phyloP scores from a whole-genome alignment of 495 filamentous ascomycete genomes.

The Neurospora tetraspora region DNA sequence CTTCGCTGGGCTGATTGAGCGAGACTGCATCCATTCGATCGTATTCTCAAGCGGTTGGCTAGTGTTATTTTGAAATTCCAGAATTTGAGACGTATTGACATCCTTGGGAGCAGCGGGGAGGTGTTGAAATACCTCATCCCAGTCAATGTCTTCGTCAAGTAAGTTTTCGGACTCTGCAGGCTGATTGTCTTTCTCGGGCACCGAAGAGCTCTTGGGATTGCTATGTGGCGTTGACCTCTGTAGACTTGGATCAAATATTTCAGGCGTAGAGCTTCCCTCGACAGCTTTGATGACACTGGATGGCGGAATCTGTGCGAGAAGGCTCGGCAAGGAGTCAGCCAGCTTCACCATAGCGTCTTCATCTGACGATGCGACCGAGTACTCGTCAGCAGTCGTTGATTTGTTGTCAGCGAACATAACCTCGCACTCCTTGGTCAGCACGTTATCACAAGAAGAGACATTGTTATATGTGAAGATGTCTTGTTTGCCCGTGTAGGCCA shows the following conservation, averaged over 20 bases:
- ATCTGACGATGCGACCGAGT: constrained; percentile 1
- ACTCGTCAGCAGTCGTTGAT: neutral
- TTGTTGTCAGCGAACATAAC: neutral
- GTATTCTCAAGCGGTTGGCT: no score
- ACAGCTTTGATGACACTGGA: constrained; percentile 7
- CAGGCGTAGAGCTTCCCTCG: neutral
- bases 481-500: neutral
- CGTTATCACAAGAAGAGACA: neutral
- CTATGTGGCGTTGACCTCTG: constrained; percentile 3
- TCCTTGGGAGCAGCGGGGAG: constrained; percentile 4
- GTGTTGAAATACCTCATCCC: constrained; percentile 20
- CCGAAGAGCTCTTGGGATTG: neutral
- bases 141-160: constrained; percentile 28
- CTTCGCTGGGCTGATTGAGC: neutral
- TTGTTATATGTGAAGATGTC: neutral
- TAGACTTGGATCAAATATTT: constrained; percentile 6
- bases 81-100: no score
- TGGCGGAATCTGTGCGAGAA: neutral
- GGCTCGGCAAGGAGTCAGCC: neutral
- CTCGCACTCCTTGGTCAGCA: neutral
- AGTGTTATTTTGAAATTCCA: no score
- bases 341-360: constrained; percentile 9
- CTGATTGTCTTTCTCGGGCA: neutral
- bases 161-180: constrained; percentile 14
- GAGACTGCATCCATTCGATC: neutral